Evolutionary conservation across 2,329 filamentous ascomycete species (phyloP).

Genomic region (Talaromyces sp.): DNA sequence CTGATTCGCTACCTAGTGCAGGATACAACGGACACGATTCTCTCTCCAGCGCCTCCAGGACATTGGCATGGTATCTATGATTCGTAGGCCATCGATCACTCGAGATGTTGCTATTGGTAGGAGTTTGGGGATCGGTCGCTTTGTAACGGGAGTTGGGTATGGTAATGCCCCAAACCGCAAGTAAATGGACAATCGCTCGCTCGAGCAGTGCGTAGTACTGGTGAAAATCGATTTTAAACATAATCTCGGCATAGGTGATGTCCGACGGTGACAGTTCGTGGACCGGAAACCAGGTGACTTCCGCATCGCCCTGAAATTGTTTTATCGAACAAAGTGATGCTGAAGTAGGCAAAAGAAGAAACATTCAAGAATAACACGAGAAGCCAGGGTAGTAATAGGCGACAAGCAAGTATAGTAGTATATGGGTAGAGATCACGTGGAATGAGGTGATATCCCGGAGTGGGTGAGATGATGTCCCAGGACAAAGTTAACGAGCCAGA

Average conservation of each 20-base stretch:
- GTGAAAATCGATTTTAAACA: conserved; percentile 74
- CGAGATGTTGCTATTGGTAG: conserved; percentile 13
- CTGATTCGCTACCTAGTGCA: conserved; percentile 52
- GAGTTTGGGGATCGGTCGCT: conserved; percentile 6
- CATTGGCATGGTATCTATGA: conserved; percentile 65
- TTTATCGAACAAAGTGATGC: too few species aligned
- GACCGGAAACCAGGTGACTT: too few species aligned
- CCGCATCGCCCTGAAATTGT: too few species aligned
- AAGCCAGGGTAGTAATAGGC: too few species aligned
- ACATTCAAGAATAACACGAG: too few species aligned
- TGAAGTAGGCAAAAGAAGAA: too few species aligned
- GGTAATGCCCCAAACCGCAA: conserved; percentile 58
- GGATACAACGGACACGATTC: conserved; percentile 52
- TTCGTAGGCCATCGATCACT: conserved; percentile 22
- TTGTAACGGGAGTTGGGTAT: conserved; percentile 37
- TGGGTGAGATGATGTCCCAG: too few species aligned
- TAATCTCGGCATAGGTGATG: conserved; percentile 50
- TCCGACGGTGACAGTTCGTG: conserved; percentile 22
- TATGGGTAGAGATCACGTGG: too few species aligned
- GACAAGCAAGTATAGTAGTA: too few species aligned
- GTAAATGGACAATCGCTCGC: conserved; percentile 61
- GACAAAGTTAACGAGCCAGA: too few species aligned
- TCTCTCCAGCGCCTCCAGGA: conserved; percentile 58
- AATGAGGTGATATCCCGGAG: too few species aligned
- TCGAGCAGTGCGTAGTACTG: conserved; percentile 71